These are phyloP conservation scores for Middelhovenomyces tepae DNA, from an alignment of 805 yeast genomes.

Conservation along the genomic window DNA sequence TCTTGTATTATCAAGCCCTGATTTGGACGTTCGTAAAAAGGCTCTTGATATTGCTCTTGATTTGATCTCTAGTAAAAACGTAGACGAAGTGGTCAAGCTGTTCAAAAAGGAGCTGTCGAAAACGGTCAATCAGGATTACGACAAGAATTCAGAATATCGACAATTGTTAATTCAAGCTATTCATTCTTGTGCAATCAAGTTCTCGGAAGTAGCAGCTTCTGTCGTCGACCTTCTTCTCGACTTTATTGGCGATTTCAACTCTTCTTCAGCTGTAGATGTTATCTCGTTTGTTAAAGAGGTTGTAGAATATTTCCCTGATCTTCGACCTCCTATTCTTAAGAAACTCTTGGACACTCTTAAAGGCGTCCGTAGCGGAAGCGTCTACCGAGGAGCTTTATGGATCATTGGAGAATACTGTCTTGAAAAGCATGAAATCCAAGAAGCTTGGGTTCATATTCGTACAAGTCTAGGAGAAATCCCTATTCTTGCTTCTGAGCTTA, in stretches of 20 bases:
- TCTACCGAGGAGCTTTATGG: constrained; percentile 92
- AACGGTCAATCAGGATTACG: constrained; percentile 61
- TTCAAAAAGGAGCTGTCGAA: constrained; percentile 84
- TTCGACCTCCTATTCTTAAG: constrained; percentile 54
- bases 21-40: constrained; percentile 80
- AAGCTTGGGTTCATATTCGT: constrained; percentile 82
- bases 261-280: constrained; percentile 81
- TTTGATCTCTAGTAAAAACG: constrained; percentile 77
- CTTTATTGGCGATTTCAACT: constrained; percentile 74
- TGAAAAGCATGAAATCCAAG: constrained; percentile 62
- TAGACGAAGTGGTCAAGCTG: constrained; percentile 85
- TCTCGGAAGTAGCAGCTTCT: constrained; percentile 82
- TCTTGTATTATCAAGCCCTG: constrained; percentile 79
- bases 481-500: constrained; percentile 65
- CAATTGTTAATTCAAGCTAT: constrained; percentile 81
- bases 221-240: constrained; percentile 85
- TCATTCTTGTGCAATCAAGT: constrained; percentile 78
- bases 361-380: constrained; percentile 74
- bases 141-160: constrained; percentile 77
- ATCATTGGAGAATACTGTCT: constrained; percentile 85
- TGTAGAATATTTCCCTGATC: constrained; percentile 79
- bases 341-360: constrained; percentile 57
- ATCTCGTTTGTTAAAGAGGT: constrained; percentile 90
- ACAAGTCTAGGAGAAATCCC: constrained; percentile 85
- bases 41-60: constrained; percentile 79